phyloP scores from a whole-genome alignment of 176 grass and related monocot species.

The Miscanthus lutarioriparius region DNA sequence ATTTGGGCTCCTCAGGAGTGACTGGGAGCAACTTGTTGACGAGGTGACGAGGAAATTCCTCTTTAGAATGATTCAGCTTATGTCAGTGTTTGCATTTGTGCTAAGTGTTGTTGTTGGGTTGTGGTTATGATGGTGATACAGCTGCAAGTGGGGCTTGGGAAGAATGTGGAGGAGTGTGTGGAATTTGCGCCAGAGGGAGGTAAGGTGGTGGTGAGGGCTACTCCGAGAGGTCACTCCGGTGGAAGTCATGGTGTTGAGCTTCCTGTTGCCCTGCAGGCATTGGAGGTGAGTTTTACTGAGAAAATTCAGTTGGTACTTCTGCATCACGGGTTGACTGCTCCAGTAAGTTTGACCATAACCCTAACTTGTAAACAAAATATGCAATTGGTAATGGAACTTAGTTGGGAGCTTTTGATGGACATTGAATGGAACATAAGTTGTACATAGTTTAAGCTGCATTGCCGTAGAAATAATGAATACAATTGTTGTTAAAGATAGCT shows the following conservation, averaged over 20 bases:
- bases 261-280: conserved; percentile 55
- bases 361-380: conserved; percentile 20
- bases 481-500: not conserved
- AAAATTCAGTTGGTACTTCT: not conserved
- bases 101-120: conserved; percentile 32
- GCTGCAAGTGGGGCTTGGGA: conserved; percentile 68
- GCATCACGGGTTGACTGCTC: not conserved
- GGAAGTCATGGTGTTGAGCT: conserved; percentile 43
- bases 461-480: not conserved
- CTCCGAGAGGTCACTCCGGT: conserved; percentile 4
- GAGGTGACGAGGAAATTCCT: conserved; percentile 47
- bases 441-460: conserved; percentile 23
- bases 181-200: conserved; percentile 57
- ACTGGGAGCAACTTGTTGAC: conserved; percentile 76
- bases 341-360: not conserved
- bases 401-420: conserved; percentile 17
- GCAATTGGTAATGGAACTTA: not conserved
- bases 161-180: conserved; percentile 58
- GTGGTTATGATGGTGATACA: conserved; percentile 35
- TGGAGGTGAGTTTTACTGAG: conserved; percentile 64
- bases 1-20: conserved; percentile 65
- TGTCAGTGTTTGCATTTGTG: conserved; percentile 34
- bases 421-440: not conserved
- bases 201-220: conserved; percentile 62
- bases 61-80: not conserved